These are phyloP conservation scores for Begonia masoniana DNA, from an alignment of 306 rosid species.

Conservation along the genomic window DNA sequence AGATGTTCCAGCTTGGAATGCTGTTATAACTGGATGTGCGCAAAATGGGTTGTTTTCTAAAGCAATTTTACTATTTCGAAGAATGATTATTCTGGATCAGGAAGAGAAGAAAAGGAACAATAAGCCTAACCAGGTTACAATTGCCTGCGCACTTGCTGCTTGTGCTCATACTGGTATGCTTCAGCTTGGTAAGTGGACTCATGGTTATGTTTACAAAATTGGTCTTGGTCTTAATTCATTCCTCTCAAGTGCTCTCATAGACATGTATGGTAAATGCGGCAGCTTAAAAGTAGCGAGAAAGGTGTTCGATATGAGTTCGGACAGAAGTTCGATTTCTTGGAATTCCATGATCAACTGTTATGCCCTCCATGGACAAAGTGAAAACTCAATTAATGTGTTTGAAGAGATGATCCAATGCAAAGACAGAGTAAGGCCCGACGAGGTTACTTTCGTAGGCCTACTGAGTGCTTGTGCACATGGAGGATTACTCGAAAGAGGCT, in stretches of 20 bases:
- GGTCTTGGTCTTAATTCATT: constrained; percentile 31
- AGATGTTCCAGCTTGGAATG: constrained; percentile 72
- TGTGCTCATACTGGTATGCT: constrained; percentile 74
- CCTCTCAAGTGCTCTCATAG: constrained; percentile 50
- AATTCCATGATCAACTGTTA: constrained; percentile 73
- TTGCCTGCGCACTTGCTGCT: constrained; percentile 62
- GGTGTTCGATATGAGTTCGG: constrained; percentile 38
- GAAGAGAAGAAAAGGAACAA: constrained; percentile 14
- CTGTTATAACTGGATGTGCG: constrained; percentile 57
- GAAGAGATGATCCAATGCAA: constrained; percentile 33
- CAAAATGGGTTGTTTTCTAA: constrained; percentile 59
- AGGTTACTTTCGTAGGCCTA: constrained; percentile 58
- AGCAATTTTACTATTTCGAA: constrained; percentile 47
- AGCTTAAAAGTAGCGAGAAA: constrained; percentile 33
- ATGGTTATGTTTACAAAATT: constrained; percentile 45
- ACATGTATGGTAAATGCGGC: constrained; percentile 88
- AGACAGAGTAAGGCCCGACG: constrained; percentile 32
- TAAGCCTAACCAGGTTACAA: constrained; percentile 51
- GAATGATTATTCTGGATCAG: constrained; percentile 21
- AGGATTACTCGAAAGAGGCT: constrained; percentile 60
- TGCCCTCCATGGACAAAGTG: constrained; percentile 54
- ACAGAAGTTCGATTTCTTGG: constrained; percentile 52
- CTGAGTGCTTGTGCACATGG: constrained; percentile 79
- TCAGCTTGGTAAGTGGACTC: constrained; percentile 68
- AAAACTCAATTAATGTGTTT: constrained; percentile 37